These are phyloP conservation scores for Noccaea caerulescens DNA, from an alignment of 345 rosid genomes.

Conservation along the genomic window DNA sequence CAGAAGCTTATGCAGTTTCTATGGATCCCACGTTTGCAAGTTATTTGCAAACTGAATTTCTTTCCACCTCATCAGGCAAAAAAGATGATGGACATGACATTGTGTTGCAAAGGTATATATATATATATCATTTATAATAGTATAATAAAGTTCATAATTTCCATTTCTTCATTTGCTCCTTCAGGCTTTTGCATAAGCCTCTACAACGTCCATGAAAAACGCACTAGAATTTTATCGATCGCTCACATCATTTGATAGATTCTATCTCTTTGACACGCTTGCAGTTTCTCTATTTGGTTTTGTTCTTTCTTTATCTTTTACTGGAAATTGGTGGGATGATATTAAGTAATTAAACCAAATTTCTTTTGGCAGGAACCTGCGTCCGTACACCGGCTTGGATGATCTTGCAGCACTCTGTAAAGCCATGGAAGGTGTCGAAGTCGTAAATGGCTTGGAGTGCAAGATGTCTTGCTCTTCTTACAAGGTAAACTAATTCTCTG, in stretches of 20 bases:
- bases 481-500: slow-evolving; percentile 58
- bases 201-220: background rate
- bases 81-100: slow-evolving; percentile 25
- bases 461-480: slow-evolving; percentile 82
- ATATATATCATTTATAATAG: background rate
- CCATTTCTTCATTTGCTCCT: background rate
- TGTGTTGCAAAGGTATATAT: slow-evolving; percentile 33
- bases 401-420: slow-evolving; percentile 62
- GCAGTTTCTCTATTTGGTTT: background rate
- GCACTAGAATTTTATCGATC: background rate
- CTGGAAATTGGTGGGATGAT: background rate
- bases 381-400: slow-evolving; percentile 50
- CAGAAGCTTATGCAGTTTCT: slow-evolving; percentile 81
- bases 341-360: slow-evolving; percentile 5
- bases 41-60: slow-evolving; percentile 61
- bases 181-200: slow-evolving; percentile 17
- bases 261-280: background rate
- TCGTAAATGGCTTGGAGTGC: slow-evolving; percentile 87
- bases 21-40: slow-evolving; percentile 84
- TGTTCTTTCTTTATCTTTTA: slow-evolving; percentile 2
- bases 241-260: background rate
- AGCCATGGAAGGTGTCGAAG: slow-evolving; percentile 75
- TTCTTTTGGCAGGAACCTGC: slow-evolving; percentile 65
- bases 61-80: slow-evolving; percentile 28
- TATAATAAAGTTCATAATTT: background rate